phyloP scores from a whole-genome alignment of 352 stramenopile species.

The Globisporangium parvum region DNA sequence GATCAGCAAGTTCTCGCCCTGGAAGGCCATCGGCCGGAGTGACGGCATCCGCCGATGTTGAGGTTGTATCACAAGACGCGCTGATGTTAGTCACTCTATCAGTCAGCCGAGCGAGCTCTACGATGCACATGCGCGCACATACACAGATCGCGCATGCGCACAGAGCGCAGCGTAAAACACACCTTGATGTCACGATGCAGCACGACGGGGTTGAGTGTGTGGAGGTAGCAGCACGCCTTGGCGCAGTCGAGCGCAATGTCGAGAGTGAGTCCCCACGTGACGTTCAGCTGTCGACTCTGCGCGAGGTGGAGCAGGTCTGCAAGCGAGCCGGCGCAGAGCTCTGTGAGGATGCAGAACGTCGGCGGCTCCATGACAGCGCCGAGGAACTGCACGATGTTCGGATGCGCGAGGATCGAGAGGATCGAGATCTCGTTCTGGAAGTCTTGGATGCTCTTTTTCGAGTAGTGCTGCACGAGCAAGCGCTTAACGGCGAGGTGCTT shows the following conservation, averaged over 20 bases:
- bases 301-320: conserved; percentile 64
- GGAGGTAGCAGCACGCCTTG: conserved; percentile 57
- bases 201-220: conserved; percentile 50
- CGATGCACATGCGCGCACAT: not conserved
- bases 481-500: conserved; percentile 71
- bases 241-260: conserved; percentile 67
- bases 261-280: conserved; percentile 68
- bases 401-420: conserved; percentile 66
- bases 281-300: conserved; percentile 55
- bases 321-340: conserved; percentile 65
- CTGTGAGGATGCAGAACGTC: conserved; percentile 68
- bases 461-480: conserved; percentile 47
- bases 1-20: conserved; percentile 71
- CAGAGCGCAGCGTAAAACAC: not conserved
- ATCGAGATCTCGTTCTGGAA: conserved; percentile 84
- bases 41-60: not conserved
- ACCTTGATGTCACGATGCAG: conserved; percentile 75
- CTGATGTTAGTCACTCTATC: not conserved
- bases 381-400: conserved; percentile 81
- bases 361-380: conserved; percentile 60
- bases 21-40: not conserved
- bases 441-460: conserved; percentile 51
- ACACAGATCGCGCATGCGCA: not conserved
- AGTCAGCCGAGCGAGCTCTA: not conserved
- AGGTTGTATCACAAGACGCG: too few species aligned